Percentiles rank a stretch among this genome's conserved stretches.
These are phyloP conservation scores for Talaromyces sp. DNA, from an alignment of 2,329 filamentous ascomycete genomes.

Conservation along the genomic window DNA sequence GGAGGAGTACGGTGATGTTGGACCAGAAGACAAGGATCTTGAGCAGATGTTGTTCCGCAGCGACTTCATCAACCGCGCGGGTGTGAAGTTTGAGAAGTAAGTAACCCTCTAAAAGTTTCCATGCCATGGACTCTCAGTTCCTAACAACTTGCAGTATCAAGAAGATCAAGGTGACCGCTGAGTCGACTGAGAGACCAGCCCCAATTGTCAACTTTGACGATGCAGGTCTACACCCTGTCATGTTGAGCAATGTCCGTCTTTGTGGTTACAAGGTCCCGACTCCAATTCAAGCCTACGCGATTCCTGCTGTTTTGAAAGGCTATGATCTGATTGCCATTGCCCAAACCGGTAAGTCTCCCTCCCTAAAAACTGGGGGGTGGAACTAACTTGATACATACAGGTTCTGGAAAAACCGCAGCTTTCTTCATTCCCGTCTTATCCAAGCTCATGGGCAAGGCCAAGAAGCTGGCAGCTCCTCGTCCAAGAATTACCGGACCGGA, in stretches of 20 bases:
- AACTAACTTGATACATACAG: slow-evolving; percentile 40
- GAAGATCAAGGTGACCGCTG: slow-evolving; percentile 46
- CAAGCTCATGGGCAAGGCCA: slow-evolving; percentile 91
- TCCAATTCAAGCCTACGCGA: slow-evolving; percentile 78
- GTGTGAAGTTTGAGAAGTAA: slow-evolving; percentile 61
- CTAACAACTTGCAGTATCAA: slow-evolving; percentile 30
- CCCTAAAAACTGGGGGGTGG: background rate
- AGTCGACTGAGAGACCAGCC: slow-evolving; percentile 42
- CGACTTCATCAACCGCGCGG: slow-evolving; percentile 47
- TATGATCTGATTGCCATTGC: slow-evolving; percentile 83
- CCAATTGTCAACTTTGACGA: slow-evolving; percentile 60
- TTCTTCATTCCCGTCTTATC: slow-evolving; percentile 87
- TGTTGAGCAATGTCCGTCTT: slow-evolving; percentile 70
- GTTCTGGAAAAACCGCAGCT: slow-evolving; percentile 92
- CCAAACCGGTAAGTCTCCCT: slow-evolving; percentile 70
- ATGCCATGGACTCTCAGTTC: background rate
- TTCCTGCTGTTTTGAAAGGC: slow-evolving; percentile 71
- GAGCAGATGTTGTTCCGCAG: slow-evolving; percentile 69
- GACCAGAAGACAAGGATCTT: slow-evolving; percentile 62
- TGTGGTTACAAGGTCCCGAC: slow-evolving; percentile 69
- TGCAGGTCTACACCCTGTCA: slow-evolving; percentile 77
- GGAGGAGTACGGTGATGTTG: slow-evolving; percentile 81
- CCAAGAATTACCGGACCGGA: slow-evolving; percentile 53
- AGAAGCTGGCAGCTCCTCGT: slow-evolving; percentile 71
- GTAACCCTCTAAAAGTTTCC: slow-evolving; percentile 19